Percentiles rank a stretch among this genome's conserved stretches.
Conservation (phyloP, 768 basidiomycete genomes). For the Favolaschia claudopus region DNA sequence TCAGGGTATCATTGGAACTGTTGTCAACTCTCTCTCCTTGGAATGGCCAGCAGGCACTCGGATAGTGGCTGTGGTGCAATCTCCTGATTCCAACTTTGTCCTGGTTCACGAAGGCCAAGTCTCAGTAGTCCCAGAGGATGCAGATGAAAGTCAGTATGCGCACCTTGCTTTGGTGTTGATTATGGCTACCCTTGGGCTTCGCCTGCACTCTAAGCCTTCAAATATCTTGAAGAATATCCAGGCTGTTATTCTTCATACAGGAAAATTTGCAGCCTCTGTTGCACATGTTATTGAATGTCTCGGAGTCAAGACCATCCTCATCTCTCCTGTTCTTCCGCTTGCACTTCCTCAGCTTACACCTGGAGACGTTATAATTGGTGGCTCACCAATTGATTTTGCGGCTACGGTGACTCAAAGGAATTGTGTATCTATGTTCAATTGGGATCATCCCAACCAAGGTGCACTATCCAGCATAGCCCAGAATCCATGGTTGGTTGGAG, state of each 20-base stretch:
- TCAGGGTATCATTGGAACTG: conserved; percentile 2
- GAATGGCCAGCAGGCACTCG: not conserved
- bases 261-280: not conserved
- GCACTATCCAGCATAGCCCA: not conserved
- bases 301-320: not conserved
- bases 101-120: not conserved
- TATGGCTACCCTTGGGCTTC: not conserved
- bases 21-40: not conserved
- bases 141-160: not conserved
- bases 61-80: not conserved
- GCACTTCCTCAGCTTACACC: not conserved
- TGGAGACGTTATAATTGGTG: too few relatives aligned
- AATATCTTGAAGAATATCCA: not conserved
- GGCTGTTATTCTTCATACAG: not conserved
- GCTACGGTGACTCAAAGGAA: not conserved
- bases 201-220: not conserved
- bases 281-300: not conserved
- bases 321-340: not conserved
- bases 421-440: conserved; percentile 6
- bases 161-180: not conserved
- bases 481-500: not conserved
- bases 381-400: too few relatives aligned
- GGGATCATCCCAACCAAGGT: conserved; percentile 9
- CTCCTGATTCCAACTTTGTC: not conserved
- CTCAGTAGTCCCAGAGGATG: not conserved